Evolutionary conservation across 441 rosid genomes (phyloP).

Genomic region (Metrosideros polymorpha): DNA sequence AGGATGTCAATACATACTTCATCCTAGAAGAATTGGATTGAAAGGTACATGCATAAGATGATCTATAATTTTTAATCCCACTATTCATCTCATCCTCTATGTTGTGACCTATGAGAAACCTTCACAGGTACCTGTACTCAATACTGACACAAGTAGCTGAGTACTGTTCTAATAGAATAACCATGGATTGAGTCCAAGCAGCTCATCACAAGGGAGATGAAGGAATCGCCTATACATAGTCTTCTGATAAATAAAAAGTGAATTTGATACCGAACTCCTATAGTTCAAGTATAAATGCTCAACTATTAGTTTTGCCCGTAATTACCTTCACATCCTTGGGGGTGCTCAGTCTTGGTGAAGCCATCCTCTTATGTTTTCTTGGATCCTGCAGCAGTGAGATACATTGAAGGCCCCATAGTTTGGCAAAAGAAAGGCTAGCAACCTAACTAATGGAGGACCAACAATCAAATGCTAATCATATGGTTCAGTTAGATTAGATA

Average conservation of each 20-base stretch:
- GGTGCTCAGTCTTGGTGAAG: constrained; percentile 41
- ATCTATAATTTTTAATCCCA: not conserved
- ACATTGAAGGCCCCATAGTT: not conserved
- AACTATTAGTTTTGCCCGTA: not conserved
- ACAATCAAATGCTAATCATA: not conserved
- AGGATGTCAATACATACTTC: not conserved
- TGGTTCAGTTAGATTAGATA: not conserved
- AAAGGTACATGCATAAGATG: not conserved
- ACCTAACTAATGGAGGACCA: not conserved
- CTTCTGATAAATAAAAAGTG: not conserved
- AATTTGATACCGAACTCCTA: not conserved
- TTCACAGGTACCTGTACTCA: not conserved
- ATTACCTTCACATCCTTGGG: constrained; percentile 51
- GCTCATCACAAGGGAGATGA: not conserved
- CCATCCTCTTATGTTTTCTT: constrained; percentile 32
- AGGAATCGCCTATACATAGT: not conserved
- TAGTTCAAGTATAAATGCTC: not conserved
- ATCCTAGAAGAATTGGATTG: not conserved
- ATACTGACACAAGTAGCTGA: not conserved
- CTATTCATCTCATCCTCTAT: not conserved
- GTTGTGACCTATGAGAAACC: not conserved
- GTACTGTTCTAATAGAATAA: not conserved
- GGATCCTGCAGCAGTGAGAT: constrained; percentile 42
- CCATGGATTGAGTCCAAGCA: not conserved
- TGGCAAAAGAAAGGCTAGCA: not conserved